Base-by-base conservation (phyloP, 2,329 filamentous ascomycete species). In the Penicillium sp. region DNA sequence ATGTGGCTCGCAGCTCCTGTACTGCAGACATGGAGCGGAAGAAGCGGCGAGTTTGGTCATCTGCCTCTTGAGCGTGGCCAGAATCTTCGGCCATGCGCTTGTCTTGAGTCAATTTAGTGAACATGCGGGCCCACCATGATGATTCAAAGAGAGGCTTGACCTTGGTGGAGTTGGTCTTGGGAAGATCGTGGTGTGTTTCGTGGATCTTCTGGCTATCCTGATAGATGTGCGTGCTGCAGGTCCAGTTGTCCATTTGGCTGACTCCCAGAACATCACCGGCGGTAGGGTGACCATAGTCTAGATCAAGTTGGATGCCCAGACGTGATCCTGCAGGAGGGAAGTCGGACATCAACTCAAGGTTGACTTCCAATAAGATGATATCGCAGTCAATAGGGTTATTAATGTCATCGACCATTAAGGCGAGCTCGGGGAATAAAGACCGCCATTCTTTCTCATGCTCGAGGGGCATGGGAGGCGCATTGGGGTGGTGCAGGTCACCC, bases 141-240 rank as follows among this genome's bases (percentile, higher is more conserved):
- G 75, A 76, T 55, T 77, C 75, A 40, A 79, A 77, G 2, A 72
- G 67, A 18, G 76, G 74, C 54, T 71, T 72, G 49, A 79, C 66
- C 55, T 72, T 73, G n/a, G 75, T 72, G 4, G 71, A 68, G 24
- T 67, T 60, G n/a, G 72, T 64, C 49, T 66, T 69, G 16, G 59
- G 58, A n/a, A 75, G 64, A 27, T 71, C 66, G 27, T 75, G 68
- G 29, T 71, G 64, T 7, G 60, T 67, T 44, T 71, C 67, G 49
- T 63, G 54, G 24, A 73, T 53, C 21, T 62, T 66, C 24, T 66
- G 64, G 1, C 74, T 69, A 22, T 73, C 63, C 39, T 75, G 68
- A 39, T 78, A 79, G 38, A 79, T 70, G 42, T 71, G 70, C 1
- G 76, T 79, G 42, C 65, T 71, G 56, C 73, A 78, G 5, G 66